Evolutionary conservation across 2,329 filamentous ascomycete genomes (phyloP).

Genomic region (Emergomyces orientalis): DNA sequence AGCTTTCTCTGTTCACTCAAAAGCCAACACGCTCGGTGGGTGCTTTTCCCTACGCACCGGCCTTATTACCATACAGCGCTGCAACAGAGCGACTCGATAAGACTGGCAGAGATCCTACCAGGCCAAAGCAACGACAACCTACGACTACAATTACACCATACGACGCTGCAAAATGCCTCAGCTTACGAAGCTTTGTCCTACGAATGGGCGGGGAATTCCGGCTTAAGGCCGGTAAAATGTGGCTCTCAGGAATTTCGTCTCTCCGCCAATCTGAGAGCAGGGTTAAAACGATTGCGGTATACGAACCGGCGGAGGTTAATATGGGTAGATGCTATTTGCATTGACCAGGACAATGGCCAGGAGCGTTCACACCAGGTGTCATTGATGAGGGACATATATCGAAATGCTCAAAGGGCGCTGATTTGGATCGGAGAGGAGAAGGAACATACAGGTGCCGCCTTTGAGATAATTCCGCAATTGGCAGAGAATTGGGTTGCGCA

Average conservation of each 20-base stretch:
- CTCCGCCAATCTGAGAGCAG: conserved; percentile 6
- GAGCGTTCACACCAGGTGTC: conserved; percentile 15
- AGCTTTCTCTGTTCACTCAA: neutral
- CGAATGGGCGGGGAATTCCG: conserved; percentile 7
- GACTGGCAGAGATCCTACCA: conserved; percentile 4
- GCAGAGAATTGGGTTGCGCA: conserved; percentile 5
- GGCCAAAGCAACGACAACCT: conserved; percentile 1
- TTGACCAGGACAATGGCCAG: conserved; percentile 12
- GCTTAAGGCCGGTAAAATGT: neutral
- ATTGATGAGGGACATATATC: conserved; percentile 16
- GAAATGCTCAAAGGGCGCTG: conserved; percentile 5
- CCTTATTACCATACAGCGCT: neutral
- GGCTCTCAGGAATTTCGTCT: conserved; percentile 5
- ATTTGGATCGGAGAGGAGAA: conserved; percentile 9
- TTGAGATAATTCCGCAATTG: conserved; percentile 1
- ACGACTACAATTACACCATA: conserved; percentile 2
- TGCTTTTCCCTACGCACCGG: neutral
- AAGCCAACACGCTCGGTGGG: neutral
- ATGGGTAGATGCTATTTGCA: conserved; percentile 17
- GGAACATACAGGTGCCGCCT: conserved; percentile 3
- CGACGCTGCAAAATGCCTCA: neutral
- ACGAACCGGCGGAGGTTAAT: conserved; percentile 4
- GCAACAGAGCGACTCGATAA: neutral
- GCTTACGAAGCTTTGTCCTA: conserved; percentile 11
- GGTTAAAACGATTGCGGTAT: conserved; percentile 7